A percentile compares a stretch with the other conserved stretches of the same genome.
phyloP scores from a whole-genome alignment of 306 rosid genomes.

The Carpinus viminea region DNA sequence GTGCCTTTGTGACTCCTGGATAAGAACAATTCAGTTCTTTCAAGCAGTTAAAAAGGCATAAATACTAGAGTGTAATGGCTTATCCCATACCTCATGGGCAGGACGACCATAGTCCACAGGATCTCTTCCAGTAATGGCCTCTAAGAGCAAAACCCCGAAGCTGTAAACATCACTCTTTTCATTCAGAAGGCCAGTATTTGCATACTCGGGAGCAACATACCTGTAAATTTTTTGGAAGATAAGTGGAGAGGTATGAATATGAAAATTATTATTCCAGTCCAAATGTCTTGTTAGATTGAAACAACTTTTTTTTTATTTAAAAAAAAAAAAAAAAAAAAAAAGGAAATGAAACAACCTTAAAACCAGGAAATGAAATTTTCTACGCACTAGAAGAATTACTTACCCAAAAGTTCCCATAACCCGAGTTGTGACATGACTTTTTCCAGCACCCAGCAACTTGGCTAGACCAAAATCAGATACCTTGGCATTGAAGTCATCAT shows the following conservation, averaged over 20 bases:
- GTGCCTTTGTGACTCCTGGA: constrained; percentile 12
- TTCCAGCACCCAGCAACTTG: constrained; percentile 87
- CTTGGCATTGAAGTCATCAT: constrained; percentile 88
- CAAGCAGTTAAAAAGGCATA: not conserved
- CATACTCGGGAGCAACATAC: constrained; percentile 93
- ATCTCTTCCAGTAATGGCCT: constrained; percentile 88
- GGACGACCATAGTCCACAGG: constrained; percentile 92
- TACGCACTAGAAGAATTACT: constrained; percentile 28
- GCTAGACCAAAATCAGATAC: constrained; percentile 97
- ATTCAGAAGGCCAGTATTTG: constrained; percentile 86
- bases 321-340: too few species aligned
- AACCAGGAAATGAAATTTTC: constrained; percentile 7
- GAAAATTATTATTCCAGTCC: not conserved
- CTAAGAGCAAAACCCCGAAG: constrained; percentile 84
- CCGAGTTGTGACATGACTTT: constrained; percentile 89
- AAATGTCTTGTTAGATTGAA: constrained; percentile 1
- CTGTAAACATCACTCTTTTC: constrained; percentile 95
- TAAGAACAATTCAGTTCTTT: not conserved
- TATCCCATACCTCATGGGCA: constrained; percentile 59
- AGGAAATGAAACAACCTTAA: constrained; percentile 16
- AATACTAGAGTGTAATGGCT: constrained; percentile 21
- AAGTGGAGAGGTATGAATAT: not conserved
- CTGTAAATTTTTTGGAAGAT: constrained; percentile 39
- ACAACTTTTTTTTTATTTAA: too few species aligned
- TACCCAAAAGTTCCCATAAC: constrained; percentile 99